Base-by-base conservation (phyloP, 1,284 basidiomycete genomes). In the Ceratorhiza oryzae-sativae region DNA sequence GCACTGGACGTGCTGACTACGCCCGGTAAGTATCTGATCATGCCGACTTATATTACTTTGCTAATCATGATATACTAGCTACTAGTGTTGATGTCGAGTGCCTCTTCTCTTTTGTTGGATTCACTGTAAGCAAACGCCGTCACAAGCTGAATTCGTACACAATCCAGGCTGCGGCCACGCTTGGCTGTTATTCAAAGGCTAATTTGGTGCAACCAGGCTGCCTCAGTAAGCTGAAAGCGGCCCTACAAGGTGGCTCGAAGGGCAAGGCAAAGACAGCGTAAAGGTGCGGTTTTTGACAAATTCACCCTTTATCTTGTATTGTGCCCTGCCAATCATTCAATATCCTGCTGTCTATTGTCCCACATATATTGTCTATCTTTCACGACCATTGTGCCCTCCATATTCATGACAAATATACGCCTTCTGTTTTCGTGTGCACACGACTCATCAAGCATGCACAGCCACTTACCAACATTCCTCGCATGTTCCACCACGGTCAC, bases 131-230 rank as follows among this genome's bases (percentile, higher is more conserved):
- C 39, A 61, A 45, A 20, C 39, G 36, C 8, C 59, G 42, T 20
- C 59, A 61, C 20, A 42, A 46, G 9, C 36, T 42, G 18, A 2
- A 34, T n/a, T 15, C 20, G 20, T 61, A 45, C 42, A 58, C 55
- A 10, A 61, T 61, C 27, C 59, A 61, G 27, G 36, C 36, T 2
- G 41, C 59, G 9, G 39, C 59, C 2, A 39, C 59, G 1, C 59
- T 61, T 25, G 59, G 59, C 23, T 42, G 34, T 9, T 61, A 61
- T 27, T 61, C 59, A 12, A 42, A 46, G 39, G 59, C 59, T 5
- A 42, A 25, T 18, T 4, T 61, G 1, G 59, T 61, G n/a, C n/a
- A 23, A 20, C 58, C 36, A 3, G 58, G 58, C 15, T 36, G 30
- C 25, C 58, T 60, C 8, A 5, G 30, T 15, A 32, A 39, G 36